Base-by-base conservation (phyloP, 1,139 yeast genomes). In the Candida sp. region DNA sequence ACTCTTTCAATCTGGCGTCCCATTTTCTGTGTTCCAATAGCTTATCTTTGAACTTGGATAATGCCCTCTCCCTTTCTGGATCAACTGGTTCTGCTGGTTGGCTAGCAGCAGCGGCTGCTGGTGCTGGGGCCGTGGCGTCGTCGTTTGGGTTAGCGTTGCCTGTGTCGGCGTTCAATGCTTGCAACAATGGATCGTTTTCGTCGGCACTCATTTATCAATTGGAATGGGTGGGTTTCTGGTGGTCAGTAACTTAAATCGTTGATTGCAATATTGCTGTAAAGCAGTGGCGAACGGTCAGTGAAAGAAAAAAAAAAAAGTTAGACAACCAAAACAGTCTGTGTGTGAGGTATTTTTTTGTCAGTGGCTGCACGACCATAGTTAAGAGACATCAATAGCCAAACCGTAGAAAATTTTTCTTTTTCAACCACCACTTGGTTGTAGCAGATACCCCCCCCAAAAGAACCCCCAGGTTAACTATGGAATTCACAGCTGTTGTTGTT, bases 11-110 rank as follows among this genome's bases (percentile, higher is more conserved):
- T 64, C 92, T 85, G 42, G 96, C 90, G 66, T 94, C 98, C 90
- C 96, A 92, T 65, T 91, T 91, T 65, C 97, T 84, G 71, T 96
- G 99, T 64, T 94, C 98, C 61, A 90, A 78, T 61, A 94, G 80
- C 72, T 91, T 93, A 67, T 86, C 88, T 69, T 92, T 92, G 72
- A 90, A 90, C 57, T 86, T 90, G 44, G 80, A 77, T 58, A 94
- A 73, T 23, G 98, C 97, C 61, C 85, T 82, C 56, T 86, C 89
- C 62, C 96, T 84, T 61, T 92, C 97, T 40, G 84, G 86, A 59
- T 86, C 93, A 40, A 72, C 80, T 3, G 83, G 80, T 37, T 86
- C 92, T 35, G 73, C 78, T 3, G 82, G 80, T 31, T 45, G 48
- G 23, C 9, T 26, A 7, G 47, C 34, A 42, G 43, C 34, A 30